These are phyloP conservation scores for Apostasia shenzhenica DNA, from an alignment of 106 monocot species.

Conservation along the genomic window DNA sequence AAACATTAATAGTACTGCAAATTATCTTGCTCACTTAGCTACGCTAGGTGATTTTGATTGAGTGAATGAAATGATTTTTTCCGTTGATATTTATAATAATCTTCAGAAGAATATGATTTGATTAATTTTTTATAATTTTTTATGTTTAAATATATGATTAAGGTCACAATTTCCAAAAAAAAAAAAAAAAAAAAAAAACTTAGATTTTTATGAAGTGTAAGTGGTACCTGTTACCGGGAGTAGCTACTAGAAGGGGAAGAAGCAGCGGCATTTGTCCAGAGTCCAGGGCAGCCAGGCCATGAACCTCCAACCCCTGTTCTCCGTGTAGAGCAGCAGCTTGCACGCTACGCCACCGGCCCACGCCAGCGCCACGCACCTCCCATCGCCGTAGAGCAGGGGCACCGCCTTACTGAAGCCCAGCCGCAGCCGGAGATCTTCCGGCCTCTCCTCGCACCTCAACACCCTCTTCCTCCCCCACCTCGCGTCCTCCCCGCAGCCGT, in stretches of 20 bases:
- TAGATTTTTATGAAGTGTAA: too few relatives aligned
- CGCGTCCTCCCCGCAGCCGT: background rate
- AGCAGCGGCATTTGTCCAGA: conserved; percentile 6
- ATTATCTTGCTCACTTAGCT: too few relatives aligned
- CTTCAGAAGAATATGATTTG: too few relatives aligned
- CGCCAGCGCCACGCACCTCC: conserved; percentile 1
- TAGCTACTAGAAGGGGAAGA: conserved; percentile 11
- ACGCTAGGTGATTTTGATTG: too few relatives aligned
- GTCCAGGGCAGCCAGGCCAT: background rate
- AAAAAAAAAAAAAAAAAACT: too few relatives aligned
- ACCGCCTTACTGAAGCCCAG: background rate
- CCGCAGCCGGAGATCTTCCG: background rate
- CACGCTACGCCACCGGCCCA: background rate
- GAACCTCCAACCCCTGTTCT: background rate
- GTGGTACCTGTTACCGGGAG: too few relatives aligned
- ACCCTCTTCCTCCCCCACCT: background rate
- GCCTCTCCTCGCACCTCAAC: background rate
- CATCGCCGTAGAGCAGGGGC: conserved; percentile 3
- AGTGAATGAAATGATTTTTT: too few relatives aligned
- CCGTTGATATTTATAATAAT: too few relatives aligned
- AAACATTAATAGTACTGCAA: too few relatives aligned
- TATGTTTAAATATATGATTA: too few relatives aligned
- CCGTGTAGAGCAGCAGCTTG: conserved; percentile 4
- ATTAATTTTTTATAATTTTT: too few relatives aligned
- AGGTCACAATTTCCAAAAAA: too few relatives aligned